Conservation (phyloP, 257 asterid species). For the Nicotiana tomentosiformis region DNA sequence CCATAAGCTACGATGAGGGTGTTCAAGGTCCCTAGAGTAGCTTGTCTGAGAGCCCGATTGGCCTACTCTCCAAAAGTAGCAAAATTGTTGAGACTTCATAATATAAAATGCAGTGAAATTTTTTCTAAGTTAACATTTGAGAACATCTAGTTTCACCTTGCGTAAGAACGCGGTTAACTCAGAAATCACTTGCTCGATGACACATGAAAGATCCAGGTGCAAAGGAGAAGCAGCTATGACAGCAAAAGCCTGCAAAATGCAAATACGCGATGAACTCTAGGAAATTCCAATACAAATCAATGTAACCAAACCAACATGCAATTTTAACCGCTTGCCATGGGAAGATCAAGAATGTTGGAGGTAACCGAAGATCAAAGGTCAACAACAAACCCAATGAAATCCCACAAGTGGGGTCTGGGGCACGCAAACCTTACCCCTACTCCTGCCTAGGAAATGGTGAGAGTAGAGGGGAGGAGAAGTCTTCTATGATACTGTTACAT, state of each 20-base stretch:
- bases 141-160: slow-evolving; percentile 42
- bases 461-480: not conserved
- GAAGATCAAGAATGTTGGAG: not conserved
- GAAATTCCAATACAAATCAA: not conserved
- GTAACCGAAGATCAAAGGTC: not conserved
- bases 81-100: not conserved
- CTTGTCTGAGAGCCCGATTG: slow-evolving; percentile 91
- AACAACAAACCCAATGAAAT: no score
- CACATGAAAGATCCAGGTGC: slow-evolving; percentile 84
- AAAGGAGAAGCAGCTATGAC: slow-evolving; percentile 93
- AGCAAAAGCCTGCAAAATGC: slow-evolving; percentile 93
- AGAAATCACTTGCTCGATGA: slow-evolving; percentile 80
- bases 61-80: slow-evolving; percentile 51
- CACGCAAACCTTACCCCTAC: no score
- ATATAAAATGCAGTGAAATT: not conserved
- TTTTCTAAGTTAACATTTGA: not conserved
- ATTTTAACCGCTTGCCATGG: not conserved
- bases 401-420: no score
- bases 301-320: not conserved
- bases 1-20: slow-evolving; percentile 90
- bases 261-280: slow-evolving; percentile 5
- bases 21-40: slow-evolving; percentile 91
- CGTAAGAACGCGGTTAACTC: slow-evolving; percentile 95
- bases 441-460: not conserved
- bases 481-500: not conserved